Conservation (phyloP, 164 flowering plant genomes). For the Kalanchoe fedtschenkoi region DNA sequence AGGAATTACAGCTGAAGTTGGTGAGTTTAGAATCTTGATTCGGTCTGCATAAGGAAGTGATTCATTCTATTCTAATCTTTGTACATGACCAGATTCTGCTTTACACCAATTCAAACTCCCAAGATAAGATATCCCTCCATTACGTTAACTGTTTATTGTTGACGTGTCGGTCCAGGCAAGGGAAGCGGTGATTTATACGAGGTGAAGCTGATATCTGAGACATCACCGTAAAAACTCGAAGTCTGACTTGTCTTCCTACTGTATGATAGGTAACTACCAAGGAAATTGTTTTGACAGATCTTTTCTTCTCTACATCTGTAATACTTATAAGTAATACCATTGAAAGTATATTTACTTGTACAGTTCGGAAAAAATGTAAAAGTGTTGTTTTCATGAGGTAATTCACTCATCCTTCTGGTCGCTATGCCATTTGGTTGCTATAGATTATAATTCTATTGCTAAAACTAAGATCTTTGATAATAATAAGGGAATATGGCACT, state of each 20-base stretch:
- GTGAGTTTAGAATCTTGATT: conserved; percentile 29
- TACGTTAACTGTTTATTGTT: background rate
- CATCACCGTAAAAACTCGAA: conserved; percentile 17
- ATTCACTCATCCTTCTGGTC: background rate
- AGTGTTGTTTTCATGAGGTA: background rate
- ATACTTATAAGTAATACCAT: background rate
- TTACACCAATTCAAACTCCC: too few species aligned
- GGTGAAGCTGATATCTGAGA: conserved; percentile 67
- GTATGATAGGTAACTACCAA: background rate
- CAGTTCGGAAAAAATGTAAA: background rate
- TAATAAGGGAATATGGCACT: too few species aligned
- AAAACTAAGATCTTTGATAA: too few species aligned
- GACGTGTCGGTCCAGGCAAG: conserved; percentile 41
- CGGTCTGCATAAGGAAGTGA: background rate
- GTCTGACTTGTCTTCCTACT: background rate
- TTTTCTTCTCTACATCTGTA: too few species aligned
- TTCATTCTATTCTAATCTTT: too few species aligned
- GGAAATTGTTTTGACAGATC: background rate
- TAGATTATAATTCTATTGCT: too few species aligned
- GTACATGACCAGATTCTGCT: too few species aligned
- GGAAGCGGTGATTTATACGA: conserved; percentile 51
- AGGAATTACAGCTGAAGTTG: conserved; percentile 76
- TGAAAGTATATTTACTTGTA: background rate
- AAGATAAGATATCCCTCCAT: background rate
- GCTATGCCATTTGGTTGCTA: too few species aligned